These are phyloP conservation scores for Coffea humblotiana DNA, from an alignment of 305 asterid genomes.

Conservation along the genomic window DNA sequence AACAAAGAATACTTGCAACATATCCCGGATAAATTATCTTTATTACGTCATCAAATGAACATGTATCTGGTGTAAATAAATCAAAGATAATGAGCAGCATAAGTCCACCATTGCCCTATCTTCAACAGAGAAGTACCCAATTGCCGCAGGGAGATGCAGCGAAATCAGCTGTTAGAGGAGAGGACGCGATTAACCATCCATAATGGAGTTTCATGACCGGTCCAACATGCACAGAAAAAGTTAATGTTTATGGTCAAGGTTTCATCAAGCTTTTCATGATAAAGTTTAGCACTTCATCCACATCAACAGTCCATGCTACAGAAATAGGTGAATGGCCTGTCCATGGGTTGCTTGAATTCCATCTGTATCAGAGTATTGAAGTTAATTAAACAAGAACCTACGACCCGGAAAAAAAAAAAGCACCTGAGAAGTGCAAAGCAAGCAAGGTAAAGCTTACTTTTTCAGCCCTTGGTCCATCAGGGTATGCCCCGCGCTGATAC, in stretches of 20 bases:
- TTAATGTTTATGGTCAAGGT: conserved; percentile 30
- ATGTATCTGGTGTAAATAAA: conserved; percentile 3
- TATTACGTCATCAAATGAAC: background rate
- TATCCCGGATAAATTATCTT: background rate
- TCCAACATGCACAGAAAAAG: background rate
- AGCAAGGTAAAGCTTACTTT: conserved; percentile 35
- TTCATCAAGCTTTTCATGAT: conserved; percentile 54
- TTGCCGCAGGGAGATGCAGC: background rate
- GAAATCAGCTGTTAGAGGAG: too few relatives aligned
- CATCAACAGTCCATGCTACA: conserved; percentile 89
- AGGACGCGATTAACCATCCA: background rate
- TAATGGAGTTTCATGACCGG: background rate
- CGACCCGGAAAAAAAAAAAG: too few relatives aligned
- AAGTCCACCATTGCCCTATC: background rate
- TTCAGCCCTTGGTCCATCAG: conserved; percentile 88
- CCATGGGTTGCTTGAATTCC: conserved; percentile 90
- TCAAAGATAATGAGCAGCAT: background rate
- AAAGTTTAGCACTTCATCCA: conserved; percentile 55
- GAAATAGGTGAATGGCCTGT: conserved; percentile 67
- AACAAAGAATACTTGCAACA: background rate
- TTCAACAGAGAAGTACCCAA: background rate
- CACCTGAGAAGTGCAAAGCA: background rate
- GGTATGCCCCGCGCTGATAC: conserved; percentile 80
- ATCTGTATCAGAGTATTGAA: conserved; percentile 44
- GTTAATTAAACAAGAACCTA: conserved; percentile 4